These are phyloP conservation scores for Cercospora sojina DNA, from an alignment of 2,329 filamentous ascomycete species.

Conservation along the genomic window DNA sequence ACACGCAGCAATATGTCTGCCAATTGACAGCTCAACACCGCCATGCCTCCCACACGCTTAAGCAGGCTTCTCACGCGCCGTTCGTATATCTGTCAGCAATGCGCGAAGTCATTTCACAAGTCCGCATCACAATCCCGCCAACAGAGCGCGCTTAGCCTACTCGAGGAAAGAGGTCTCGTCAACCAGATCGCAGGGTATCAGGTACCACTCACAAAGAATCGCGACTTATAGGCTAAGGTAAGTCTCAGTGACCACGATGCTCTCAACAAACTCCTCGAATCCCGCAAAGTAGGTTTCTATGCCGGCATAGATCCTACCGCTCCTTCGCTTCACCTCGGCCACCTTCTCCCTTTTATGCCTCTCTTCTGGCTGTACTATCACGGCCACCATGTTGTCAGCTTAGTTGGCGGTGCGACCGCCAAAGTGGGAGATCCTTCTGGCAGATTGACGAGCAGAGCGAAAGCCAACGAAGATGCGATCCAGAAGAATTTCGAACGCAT, in stretches of 20 bases:
- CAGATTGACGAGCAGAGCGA: conserved; percentile 61
- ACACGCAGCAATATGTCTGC: neutral
- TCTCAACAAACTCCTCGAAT: conserved; percentile 63
- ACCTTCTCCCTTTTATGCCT: conserved; percentile 78
- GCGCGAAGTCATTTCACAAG: neutral
- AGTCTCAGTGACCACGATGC: conserved; percentile 46
- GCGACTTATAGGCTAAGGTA: conserved; percentile 13
- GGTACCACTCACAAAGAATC: conserved; percentile 9
- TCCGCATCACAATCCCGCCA: neutral
- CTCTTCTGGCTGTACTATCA: conserved; percentile 81
- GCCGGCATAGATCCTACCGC: conserved; percentile 82
- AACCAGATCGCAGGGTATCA: conserved; percentile 71
- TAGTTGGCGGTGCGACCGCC: conserved; percentile 66
- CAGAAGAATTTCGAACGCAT: conserved; percentile 66
- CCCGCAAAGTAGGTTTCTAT: conserved; percentile 69
- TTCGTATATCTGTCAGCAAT: conserved; percentile 13
- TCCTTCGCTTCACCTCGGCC: conserved; percentile 74
- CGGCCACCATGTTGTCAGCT: conserved; percentile 65
- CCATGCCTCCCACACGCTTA: conserved; percentile 10
- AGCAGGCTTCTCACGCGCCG: conserved; percentile 2
- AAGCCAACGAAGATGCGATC: conserved; percentile 53
- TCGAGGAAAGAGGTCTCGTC: conserved; percentile 71
- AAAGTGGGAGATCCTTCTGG: conserved; percentile 77
- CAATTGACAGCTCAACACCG: neutral
- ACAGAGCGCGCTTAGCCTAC: conserved; percentile 52